Base-by-base conservation (phyloP, 148 eudicot genomes). In the Amaranthus palmeri region DNA sequence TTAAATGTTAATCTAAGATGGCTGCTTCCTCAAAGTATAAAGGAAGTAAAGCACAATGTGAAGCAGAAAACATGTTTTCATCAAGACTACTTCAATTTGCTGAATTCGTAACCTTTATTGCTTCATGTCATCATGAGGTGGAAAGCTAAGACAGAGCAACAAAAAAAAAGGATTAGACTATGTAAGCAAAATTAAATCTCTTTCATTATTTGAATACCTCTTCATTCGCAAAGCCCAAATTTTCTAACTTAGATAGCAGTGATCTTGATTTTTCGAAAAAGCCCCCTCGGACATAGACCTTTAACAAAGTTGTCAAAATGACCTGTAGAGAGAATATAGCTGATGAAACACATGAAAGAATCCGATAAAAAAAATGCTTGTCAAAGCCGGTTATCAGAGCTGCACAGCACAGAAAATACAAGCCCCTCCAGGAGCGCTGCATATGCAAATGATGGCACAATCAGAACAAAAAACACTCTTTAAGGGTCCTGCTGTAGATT, bases 201-300 rank as follows among this genome's bases (percentile, higher is more conserved):
- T 12, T 8, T 56, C 25, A 5, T 67, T 6, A 44, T 59, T 54
- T 42, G 36, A 8, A 41, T 82, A 92, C 98, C 98, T 92, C 98
- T 75, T 85, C 87, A 77, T 82, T 77, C 69, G 98, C 96, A 83
- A 84, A 83, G 54, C 96, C 98, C 77, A 82, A 65, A 82, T 81
- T 83, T 82, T 90, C 90, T 72, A 92, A 78, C 74, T 90, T 85
- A 73, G 79, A 75, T 54, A 92, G 71, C 68, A 92, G 76, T 73
- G 78, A 80, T 74, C 89, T 85, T 64, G 96, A 81, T 81, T 88
- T 85, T 64, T 90, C 96, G 68, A 90, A 86, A 74, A 92, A 84
- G 65, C 92, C 90, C 7, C 88, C 93, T 82, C 83, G 88, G 63
- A 86, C 89, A 77, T 90, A 92, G 50, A 87, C 98, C 81, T 92